A percentile compares a stretch with the other conserved stretches of the same genome.
Conservation (phyloP, 768 basidiomycete genomes). For the Leccinum pellstonianum region DNA sequence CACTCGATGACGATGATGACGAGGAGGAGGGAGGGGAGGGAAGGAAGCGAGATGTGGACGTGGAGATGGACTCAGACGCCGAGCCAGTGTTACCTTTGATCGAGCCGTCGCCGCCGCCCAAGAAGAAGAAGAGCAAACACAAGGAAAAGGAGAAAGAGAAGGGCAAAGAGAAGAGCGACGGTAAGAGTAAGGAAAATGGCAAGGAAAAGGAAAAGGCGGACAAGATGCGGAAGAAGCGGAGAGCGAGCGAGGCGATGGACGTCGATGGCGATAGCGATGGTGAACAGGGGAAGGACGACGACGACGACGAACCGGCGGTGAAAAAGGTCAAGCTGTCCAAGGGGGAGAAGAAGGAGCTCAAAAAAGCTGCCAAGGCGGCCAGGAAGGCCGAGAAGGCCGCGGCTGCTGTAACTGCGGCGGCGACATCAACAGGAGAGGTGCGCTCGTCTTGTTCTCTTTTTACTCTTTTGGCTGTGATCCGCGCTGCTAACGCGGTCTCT, state of each 20-base stretch:
- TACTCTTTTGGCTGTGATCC: not conserved
- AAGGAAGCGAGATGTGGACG: slow-evolving; percentile 26
- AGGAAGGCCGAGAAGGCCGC: slow-evolving; percentile 45
- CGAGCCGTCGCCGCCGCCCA: slow-evolving; percentile 54
- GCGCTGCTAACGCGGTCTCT: not conserved
- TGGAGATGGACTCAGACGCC: slow-evolving; percentile 41
- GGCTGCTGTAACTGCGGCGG: slow-evolving; percentile 13
- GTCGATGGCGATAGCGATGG: slow-evolving; percentile 51
- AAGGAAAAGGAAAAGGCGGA: not conserved
- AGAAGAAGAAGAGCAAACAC: slow-evolving; percentile 50
- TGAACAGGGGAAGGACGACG: not conserved
- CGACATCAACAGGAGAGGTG: slow-evolving; percentile 34
- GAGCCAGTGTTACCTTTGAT: slow-evolving; percentile 57
- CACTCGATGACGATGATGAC: slow-evolving; percentile 63
- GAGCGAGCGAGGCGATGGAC: slow-evolving; percentile 66
- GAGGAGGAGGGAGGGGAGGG: slow-evolving; percentile 47
- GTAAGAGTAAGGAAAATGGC: not conserved
- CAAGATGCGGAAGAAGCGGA: slow-evolving; percentile 52
- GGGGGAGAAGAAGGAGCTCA: slow-evolving; percentile 84
- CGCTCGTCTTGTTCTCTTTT: slow-evolving; percentile 21
- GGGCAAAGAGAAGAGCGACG: slow-evolving; percentile 5
- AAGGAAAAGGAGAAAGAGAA: slow-evolving; percentile 33
- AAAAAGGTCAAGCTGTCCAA: slow-evolving; percentile 80
- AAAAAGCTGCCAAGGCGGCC: slow-evolving; percentile 71
- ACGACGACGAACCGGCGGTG: slow-evolving; percentile 45